These are phyloP conservation scores for Chaetothyriales sp. DNA, from an alignment of 2,329 filamentous ascomycete species.

Conservation along the genomic window DNA sequence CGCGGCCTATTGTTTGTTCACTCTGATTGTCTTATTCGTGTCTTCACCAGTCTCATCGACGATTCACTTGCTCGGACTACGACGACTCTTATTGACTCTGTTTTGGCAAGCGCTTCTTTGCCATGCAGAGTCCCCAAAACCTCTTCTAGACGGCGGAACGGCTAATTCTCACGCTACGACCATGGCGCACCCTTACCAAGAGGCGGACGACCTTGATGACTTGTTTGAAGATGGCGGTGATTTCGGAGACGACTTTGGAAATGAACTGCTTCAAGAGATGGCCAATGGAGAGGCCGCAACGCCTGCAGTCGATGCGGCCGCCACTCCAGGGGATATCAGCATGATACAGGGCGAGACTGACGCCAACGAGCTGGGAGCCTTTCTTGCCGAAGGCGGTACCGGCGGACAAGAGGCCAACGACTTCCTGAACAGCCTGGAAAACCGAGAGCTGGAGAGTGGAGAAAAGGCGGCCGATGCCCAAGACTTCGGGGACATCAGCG, in stretches of 20 bases:
- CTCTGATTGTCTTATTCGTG: not conserved
- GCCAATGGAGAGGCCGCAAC: not conserved
- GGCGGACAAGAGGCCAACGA: conserved; percentile 2
- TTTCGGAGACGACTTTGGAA: not conserved
- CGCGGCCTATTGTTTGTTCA: not conserved
- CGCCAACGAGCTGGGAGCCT: conserved; percentile 16
- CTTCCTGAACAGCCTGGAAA: conserved; percentile 12
- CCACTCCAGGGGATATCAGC: conserved; percentile 8
- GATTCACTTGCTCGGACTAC: not conserved
- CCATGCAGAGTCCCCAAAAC: conserved; percentile 2
- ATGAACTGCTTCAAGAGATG: not conserved
- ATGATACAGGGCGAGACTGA: conserved; percentile 7
- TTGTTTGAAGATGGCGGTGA: not conserved
- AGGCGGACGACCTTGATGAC: conserved; percentile 14
- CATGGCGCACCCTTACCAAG: conserved; percentile 11
- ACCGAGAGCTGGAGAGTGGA: conserved; percentile 27
- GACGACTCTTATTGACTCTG: not conserved
- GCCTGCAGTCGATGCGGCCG: not conserved
- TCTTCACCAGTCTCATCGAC: not conserved
- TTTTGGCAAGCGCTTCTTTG: not conserved
- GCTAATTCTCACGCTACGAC: conserved; percentile 1
- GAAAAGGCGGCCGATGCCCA: conserved; percentile 86
- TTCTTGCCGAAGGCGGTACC: conserved; percentile 22
- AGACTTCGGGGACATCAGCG: conserved; percentile 81
- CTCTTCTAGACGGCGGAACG: not conserved